Percentiles rank a stretch among this genome's conserved stretches.
These are phyloP conservation scores for Pelargonium australe DNA, from an alignment of 441 rosid species.

Conservation along the genomic window DNA sequence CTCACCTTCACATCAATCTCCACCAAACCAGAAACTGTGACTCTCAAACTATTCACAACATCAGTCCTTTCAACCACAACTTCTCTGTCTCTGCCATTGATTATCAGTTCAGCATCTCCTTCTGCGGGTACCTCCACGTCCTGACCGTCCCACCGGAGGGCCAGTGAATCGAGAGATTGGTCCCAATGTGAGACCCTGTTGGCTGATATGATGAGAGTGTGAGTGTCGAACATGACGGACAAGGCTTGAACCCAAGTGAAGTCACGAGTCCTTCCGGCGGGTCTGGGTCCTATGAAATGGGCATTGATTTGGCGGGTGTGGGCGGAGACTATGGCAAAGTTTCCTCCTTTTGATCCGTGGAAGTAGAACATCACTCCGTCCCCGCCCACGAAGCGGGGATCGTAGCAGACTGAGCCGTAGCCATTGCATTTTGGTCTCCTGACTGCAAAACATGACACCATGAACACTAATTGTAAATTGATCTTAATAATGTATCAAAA, in stretches of 20 bases:
- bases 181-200: conserved; percentile 49
- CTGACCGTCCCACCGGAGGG: conserved; percentile 37
- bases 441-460: no score
- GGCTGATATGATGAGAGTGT: conserved; percentile 60
- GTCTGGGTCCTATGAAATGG: conserved; percentile 71
- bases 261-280: conserved; percentile 67
- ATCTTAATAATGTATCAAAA: no score
- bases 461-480: no score
- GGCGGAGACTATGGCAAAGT: conserved; percentile 75
- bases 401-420: conserved; percentile 76
- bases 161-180: conserved; percentile 40
- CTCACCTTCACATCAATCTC: conserved; percentile 51
- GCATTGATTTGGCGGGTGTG: conserved; percentile 68
- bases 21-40: conserved; percentile 45
- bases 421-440: conserved; percentile 66
- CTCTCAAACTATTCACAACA: conserved; percentile 42
- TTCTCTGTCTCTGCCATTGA: conserved; percentile 22
- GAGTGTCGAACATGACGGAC: conserved; percentile 49
- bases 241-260: conserved; percentile 90
- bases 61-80: conserved; percentile 65
- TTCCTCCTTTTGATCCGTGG: conserved; percentile 74
- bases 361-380: conserved; percentile 92
- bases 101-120: conserved; percentile 53
- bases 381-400: conserved; percentile 76
- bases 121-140: conserved; percentile 37